A percentile compares a stretch with the other conserved stretches of the same genome.
Evolutionary conservation across 371 early-diverging fungal genomes (phyloP).

Genomic region (Cladochytrium tenue): DNA sequence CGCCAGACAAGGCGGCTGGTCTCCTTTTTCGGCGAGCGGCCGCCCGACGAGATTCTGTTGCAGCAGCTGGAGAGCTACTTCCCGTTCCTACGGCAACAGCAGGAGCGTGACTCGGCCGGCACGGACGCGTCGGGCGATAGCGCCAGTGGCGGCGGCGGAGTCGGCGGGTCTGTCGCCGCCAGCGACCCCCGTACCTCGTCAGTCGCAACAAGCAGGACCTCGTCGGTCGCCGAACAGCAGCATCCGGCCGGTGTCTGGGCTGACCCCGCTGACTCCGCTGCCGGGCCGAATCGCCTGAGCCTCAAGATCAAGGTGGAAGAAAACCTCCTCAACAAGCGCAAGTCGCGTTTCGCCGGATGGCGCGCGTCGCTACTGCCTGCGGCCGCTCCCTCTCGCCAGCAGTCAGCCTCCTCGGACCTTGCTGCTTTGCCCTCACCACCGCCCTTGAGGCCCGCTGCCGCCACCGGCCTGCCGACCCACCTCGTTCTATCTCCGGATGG

Average conservation of each 20-base stretch:
- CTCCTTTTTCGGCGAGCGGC: slow-evolving; percentile 87
- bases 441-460: no score
- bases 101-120: neutral
- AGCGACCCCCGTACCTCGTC: neutral
- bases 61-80: slow-evolving; percentile 86
- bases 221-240: neutral
- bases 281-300: neutral
- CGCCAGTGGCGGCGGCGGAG: no score
- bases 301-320: slow-evolving; percentile 9
- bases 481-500: no score
- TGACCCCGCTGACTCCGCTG: neutral
- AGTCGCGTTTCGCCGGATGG: slow-evolving; percentile 2
- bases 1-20: neutral
- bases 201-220: no score
- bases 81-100: slow-evolving; percentile 52
- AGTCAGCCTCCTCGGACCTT: no score
- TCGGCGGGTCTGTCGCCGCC: neutral
- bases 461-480: no score
- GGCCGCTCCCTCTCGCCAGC: no score
- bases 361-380: neutral
- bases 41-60: slow-evolving; percentile 86
- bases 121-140: neutral
- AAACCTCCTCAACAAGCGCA: slow-evolving; percentile 10
- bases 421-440: no score
- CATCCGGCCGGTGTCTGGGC: neutral